Base-by-base conservation (phyloP, 306 rosid genomes). In the Begonia loranthoides region DNA sequence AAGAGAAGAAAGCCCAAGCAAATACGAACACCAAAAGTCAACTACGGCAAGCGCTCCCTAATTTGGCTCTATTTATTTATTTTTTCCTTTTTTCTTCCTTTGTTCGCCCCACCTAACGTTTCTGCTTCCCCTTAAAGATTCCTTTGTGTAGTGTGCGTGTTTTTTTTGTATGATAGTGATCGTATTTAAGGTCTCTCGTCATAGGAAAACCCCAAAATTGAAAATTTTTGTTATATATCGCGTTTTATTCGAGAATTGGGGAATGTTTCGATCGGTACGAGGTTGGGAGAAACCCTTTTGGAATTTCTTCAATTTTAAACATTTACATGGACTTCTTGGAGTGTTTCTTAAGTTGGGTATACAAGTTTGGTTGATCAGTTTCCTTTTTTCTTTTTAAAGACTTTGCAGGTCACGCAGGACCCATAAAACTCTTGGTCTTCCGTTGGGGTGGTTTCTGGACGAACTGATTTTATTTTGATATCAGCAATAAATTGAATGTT, bases 401-500 rank as follows among this genome's bases (percentile, higher is more conserved):
- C 63, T 13, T 76, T 69, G 61, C 46, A 51, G 57, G 48, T 57
- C 9, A 62, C 70, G 36, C 5, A 28, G 36, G 36, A 28, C 36
- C 9, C 36, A 1, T 28, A 28, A 28, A 7, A 28, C 3, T 28
- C 36, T 28, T 28, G 36, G 36, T 28, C 36, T 7, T 28, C 4
- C 36, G 36, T 49, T 66, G 34, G 41, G 47, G 54, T 43, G 40
- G 46, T 41, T 65, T 67, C 15, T 9, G 6, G 59, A 40, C 51
- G 16, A 48, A 51, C 36, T 73, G 43, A 47, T 40, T 45, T 50
- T 59, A 13, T 51, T 62, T 61, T 53, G 41, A 62, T 40, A 28
- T 19, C 68, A 55, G 43, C 54, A 57, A 53, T 66, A 11, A 66
- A 70, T 66, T 79, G 55, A 73, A 82, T 82, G 93, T 72, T 77